Evolutionary conservation across 2,329 filamentous ascomycete genomes (phyloP).

Genomic region (Thelonectria blattea): DNA sequence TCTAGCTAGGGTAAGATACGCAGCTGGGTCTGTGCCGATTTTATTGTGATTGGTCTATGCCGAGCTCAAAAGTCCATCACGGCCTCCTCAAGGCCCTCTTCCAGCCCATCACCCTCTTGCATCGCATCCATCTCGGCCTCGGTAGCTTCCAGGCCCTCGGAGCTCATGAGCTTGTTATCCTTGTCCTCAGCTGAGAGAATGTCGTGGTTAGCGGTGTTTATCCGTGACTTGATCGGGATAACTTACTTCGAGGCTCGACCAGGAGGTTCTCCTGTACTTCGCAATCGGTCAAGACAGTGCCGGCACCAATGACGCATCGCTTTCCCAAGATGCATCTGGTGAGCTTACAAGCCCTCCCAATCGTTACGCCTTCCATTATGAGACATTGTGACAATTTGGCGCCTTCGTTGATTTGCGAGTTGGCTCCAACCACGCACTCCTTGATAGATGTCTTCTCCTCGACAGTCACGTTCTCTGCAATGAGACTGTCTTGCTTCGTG

Average conservation of each 20-base stretch:
- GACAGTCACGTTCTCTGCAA: slow-evolving; percentile 87
- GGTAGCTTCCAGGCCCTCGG: slow-evolving; percentile 68
- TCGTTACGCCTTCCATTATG: slow-evolving; percentile 87
- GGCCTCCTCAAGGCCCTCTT: slow-evolving; percentile 27
- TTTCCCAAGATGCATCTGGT: slow-evolving; percentile 88
- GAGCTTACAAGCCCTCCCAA: slow-evolving; percentile 84
- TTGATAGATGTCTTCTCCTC: slow-evolving; percentile 93
- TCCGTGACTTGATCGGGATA: slow-evolving; percentile 3
- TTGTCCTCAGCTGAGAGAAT: slow-evolving; percentile 65
- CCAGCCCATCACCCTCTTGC: slow-evolving; percentile 48
- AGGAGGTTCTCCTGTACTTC: slow-evolving; percentile 91
- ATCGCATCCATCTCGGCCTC: slow-evolving; percentile 64
- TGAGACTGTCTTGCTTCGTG: slow-evolving; percentile 78
- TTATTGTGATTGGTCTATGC: not conserved
- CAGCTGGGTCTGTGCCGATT: not conserved
- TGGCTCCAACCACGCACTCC: slow-evolving; percentile 85
- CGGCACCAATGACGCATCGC: slow-evolving; percentile 82
- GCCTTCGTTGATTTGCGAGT: slow-evolving; percentile 85
- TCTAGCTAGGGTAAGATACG: not conserved
- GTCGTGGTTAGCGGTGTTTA: slow-evolving; percentile 20
- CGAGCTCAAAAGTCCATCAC: slow-evolving; percentile 21
- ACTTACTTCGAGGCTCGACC: slow-evolving; percentile 77
- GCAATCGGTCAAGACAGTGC: slow-evolving; percentile 81
- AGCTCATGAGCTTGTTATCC: slow-evolving; percentile 71
- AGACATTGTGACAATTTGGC: slow-evolving; percentile 86